Conservation (phyloP, 148 eudicot species). For the Agrostemma githago region DNA sequence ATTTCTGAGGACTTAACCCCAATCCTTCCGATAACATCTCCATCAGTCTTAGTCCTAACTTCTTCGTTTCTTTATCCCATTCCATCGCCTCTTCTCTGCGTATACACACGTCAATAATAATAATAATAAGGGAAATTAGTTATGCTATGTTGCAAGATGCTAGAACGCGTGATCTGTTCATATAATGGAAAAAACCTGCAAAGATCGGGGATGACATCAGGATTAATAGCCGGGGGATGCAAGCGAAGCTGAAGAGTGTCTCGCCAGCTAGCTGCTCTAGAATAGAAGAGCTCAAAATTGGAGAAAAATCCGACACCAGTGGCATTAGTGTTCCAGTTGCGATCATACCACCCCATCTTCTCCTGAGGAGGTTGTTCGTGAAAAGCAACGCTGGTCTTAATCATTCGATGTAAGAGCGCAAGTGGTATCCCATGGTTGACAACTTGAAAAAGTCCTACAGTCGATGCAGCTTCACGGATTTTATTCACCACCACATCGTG, state of each 20-base stretch:
- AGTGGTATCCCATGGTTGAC: neutral
- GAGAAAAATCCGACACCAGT: neutral
- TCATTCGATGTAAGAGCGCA: neutral
- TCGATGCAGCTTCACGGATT: neutral
- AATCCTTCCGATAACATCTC: neutral
- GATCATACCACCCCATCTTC: neutral
- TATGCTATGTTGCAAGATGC: no score
- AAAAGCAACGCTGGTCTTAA: neutral
- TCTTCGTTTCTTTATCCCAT: neutral
- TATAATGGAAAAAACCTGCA: no score
- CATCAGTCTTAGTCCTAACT: neutral
- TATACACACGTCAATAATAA: neutral
- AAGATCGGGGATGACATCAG: neutral
- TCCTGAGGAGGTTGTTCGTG: neutral
- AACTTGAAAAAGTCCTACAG: neutral
- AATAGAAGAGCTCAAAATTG: neutral
- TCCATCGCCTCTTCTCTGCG: neutral
- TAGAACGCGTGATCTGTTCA: no score
- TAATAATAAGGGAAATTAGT: no score
- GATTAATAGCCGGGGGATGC: neutral
- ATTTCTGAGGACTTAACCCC: neutral
- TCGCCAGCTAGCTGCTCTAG: slow-evolving; percentile 1
- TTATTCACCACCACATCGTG: neutral
- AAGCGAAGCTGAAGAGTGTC: neutral
- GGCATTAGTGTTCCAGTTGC: neutral